These are phyloP conservation scores for Pichia sp. DNA, from an alignment of 1,139 yeast genomes.

Conservation along the genomic window DNA sequence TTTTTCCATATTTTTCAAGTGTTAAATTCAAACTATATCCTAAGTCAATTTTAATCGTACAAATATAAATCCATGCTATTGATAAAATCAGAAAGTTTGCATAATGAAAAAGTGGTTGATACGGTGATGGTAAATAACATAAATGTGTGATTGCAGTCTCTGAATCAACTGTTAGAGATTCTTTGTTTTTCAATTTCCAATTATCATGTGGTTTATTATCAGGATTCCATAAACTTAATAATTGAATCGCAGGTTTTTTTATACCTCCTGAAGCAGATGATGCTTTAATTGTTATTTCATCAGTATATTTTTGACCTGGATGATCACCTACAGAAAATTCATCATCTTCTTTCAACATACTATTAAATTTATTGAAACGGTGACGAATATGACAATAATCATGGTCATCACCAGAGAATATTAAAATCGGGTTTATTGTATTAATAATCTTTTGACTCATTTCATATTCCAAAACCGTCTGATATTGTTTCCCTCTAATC, in stretches of 20 bases:
- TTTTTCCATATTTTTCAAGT: background rate
- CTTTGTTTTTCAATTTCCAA: constrained; percentile 11
- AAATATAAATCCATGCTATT: constrained; percentile 17
- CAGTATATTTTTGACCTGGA: constrained; percentile 37
- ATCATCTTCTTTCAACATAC: constrained; percentile 9
- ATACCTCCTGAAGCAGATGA: constrained; percentile 94
- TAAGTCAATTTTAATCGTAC: constrained; percentile 10
- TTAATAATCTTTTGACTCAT: constrained; percentile 52
- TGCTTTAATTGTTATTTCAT: constrained; percentile 83
- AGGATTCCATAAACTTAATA: constrained; percentile 62
- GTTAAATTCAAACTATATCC: constrained; percentile 7
- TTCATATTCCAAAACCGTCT: constrained; percentile 60
- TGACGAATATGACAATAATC: constrained; percentile 85
- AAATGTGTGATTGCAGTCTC: constrained; percentile 43
- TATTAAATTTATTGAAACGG: constrained; percentile 27
- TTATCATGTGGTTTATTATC: constrained; percentile 21
- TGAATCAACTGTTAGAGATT: constrained; percentile 20
- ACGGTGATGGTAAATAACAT: constrained; percentile 73
- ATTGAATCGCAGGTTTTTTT: constrained; percentile 74
- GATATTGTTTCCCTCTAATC: constrained; percentile 69
- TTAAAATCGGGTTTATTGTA: constrained; percentile 53
- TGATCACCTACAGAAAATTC: constrained; percentile 15
- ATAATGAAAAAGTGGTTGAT: constrained; percentile 42
- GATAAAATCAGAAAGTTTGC: constrained; percentile 19
- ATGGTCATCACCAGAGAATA: constrained; percentile 94